Evolutionary conservation across 208 protist species (phyloP).

Genomic region (Leishmania aethiopica): DNA sequence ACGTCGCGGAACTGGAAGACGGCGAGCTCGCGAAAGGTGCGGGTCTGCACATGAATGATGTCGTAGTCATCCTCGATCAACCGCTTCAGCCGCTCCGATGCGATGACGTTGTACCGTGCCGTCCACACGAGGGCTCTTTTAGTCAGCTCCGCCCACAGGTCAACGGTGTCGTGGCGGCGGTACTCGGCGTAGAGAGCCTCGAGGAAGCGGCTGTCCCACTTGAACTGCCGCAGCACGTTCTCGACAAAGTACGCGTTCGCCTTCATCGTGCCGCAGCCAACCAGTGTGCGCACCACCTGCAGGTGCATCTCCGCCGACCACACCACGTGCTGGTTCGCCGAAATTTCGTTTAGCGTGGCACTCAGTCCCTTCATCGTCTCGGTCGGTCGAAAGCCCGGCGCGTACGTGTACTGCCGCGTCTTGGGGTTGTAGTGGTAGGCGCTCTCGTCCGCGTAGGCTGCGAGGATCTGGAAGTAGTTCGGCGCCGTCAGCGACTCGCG

Average conservation of each 20-base stretch:
- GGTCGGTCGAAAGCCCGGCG: conserved; percentile 56
- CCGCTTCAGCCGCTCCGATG: conserved; percentile 77
- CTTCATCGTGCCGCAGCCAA: conserved; percentile 89
- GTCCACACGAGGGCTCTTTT: conserved; percentile 92
- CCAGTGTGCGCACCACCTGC: conserved; percentile 74
- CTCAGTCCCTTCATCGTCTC: conserved; percentile 50
- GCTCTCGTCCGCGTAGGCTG: conserved; percentile 79
- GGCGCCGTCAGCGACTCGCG: conserved; percentile 66
- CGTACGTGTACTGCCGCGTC: conserved; percentile 51
- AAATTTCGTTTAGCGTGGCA: conserved; percentile 64
- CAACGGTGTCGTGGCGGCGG: conserved; percentile 80
- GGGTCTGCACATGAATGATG: conserved; percentile 85
- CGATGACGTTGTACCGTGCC: conserved; percentile 80
- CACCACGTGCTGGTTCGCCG: conserved; percentile 66
- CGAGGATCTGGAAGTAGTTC: conserved; percentile 82
- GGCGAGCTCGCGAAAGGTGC: conserved; percentile 88
- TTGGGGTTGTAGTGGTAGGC: conserved; percentile 51
- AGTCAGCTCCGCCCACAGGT: conserved; percentile 87
- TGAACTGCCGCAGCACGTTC: conserved; percentile 89
- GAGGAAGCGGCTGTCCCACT: conserved; percentile 79
- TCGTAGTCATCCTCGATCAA: conserved; percentile 93
- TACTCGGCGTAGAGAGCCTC: conserved; percentile 89
- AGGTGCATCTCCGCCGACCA: conserved; percentile 91
- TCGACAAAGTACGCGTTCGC: conserved; percentile 91
- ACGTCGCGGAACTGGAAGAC: conserved; percentile 91